Conservation (phyloP, 495 filamentous ascomycete genomes). For the Podospora australis region DNA sequence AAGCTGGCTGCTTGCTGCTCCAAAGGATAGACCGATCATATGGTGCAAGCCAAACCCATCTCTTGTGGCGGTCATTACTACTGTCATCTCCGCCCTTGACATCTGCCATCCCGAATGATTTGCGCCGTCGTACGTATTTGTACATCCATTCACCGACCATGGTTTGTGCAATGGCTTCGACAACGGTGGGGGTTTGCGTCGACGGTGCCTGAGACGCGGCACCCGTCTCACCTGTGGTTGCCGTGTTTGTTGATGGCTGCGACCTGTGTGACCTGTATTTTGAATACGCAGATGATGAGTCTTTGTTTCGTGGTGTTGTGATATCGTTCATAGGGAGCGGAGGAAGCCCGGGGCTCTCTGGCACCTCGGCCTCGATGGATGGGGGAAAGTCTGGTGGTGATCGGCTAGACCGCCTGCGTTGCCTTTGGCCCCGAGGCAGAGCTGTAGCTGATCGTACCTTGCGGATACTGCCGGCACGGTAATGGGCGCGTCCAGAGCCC, state of each 20-base stretch:
- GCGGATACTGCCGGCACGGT: constrained; percentile 56
- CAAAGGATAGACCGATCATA: constrained; percentile 95
- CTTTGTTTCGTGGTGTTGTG: constrained; percentile 48
- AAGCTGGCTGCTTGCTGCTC: constrained; percentile 95
- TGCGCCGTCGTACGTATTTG: constrained; percentile 90
- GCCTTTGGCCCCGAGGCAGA: constrained; percentile 46
- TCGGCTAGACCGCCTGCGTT: constrained; percentile 47
- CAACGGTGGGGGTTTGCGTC: constrained; percentile 69
- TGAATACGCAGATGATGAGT: constrained; percentile 23
- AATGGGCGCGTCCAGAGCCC: constrained; percentile 34
- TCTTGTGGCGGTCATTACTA: constrained; percentile 72
- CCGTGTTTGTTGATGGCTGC: constrained; percentile 50
- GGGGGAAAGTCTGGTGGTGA: constrained; percentile 62
- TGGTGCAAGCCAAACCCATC: constrained; percentile 97
- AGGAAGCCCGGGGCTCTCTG: constrained; percentile 66
- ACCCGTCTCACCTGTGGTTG: constrained; percentile 44
- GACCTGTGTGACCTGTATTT: constrained; percentile 40
- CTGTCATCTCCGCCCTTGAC: constrained; percentile 47
- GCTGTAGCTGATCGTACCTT: constrained; percentile 77
- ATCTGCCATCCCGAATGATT: constrained; percentile 82
- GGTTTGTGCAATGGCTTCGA: constrained; percentile 96
- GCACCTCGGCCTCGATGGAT: constrained; percentile 55
- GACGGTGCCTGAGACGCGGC: constrained; percentile 51
- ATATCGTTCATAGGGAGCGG: constrained; percentile 69
- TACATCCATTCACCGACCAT: constrained; percentile 99